A percentile compares a stretch with the other conserved stretches of the same genome.
These are phyloP conservation scores for Thraustochytrium striatum DNA, from an alignment of 352 stramenopile species.

Conservation along the genomic window DNA sequence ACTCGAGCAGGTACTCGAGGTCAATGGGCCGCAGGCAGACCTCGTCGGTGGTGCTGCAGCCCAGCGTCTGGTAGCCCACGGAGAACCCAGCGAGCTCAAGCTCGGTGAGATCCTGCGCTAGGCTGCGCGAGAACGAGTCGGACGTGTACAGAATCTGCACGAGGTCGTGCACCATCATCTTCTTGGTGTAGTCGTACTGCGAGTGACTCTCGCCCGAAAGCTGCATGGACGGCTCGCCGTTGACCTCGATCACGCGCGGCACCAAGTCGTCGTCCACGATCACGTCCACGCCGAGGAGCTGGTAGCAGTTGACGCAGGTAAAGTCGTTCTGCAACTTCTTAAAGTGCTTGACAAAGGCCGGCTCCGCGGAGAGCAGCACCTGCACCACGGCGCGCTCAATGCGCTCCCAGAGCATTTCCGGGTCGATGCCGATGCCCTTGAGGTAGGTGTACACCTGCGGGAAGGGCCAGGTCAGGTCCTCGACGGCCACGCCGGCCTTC, in stretches of 20 bases:
- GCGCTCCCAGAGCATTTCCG: slow-evolving; percentile 27
- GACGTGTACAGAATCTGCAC: slow-evolving; percentile 11
- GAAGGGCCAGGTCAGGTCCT: slow-evolving; percentile 47
- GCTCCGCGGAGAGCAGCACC: slow-evolving; percentile 44
- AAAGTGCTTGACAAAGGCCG: slow-evolving; percentile 39
- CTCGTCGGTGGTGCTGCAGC: not conserved
- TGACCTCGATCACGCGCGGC: slow-evolving; percentile 47
- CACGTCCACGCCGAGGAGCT: slow-evolving; percentile 45
- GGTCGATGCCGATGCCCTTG: not conserved
- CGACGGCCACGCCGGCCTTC: slow-evolving; percentile 36
- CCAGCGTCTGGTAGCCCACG: slow-evolving; percentile 9
- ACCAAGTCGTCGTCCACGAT: slow-evolving; percentile 38
- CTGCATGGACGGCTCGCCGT: slow-evolving; percentile 45
- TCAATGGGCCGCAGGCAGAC: slow-evolving; percentile 21
- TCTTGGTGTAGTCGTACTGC: slow-evolving; percentile 47
- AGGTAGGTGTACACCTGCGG: slow-evolving; percentile 44
- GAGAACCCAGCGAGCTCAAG: slow-evolving; percentile 31
- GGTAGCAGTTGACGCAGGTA: slow-evolving; percentile 46
- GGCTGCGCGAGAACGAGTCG: not conserved
- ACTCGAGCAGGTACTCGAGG: slow-evolving; percentile 43
- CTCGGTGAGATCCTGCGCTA: slow-evolving; percentile 25
- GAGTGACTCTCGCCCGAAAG: slow-evolving; percentile 39
- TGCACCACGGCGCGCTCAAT: slow-evolving; percentile 39
- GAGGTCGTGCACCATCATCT: slow-evolving; percentile 32
- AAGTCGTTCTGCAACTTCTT: slow-evolving; percentile 36